Evolutionary conservation across 352 stramenopile genomes (phyloP), one percentile per base, ranked within the genome.

Genomic region (Globisporangium orthogonon): DNA sequence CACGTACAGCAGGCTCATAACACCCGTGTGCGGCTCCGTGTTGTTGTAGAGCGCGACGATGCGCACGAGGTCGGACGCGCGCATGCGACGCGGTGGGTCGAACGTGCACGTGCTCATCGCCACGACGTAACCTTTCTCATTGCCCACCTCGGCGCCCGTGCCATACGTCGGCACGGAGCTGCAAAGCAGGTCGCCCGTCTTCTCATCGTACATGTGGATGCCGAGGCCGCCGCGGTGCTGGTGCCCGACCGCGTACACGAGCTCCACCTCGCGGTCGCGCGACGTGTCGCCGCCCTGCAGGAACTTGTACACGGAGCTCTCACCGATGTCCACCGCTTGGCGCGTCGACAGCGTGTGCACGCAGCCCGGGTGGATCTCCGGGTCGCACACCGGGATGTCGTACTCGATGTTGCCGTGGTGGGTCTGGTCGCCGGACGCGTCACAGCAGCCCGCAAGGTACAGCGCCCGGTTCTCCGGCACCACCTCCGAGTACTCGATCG

Each of bases 41-140:
- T 87, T 90, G 76, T 92, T 90, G 70, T 89, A 92, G 15, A 89
- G 70, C 18, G 82, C 73, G 4, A 92, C 79, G 56, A 92, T 62
- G 51, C 82, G 79, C 61, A 90, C 71, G 48, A 90, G 70, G 53
- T 87, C 76, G 43, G 78, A 83, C 44, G 75, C 76, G 58, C 71
- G 74, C 72, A 89, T 80, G n/a, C 76, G 74, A 30, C 79, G 67
- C 30, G 82, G 82, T 18, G 79, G 79, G 48, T 92, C 61, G 50
- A 92, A 90, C 33, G 78, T 83, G 65, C 82, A 92, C 30, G 77
- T 85, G 57, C 64, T 85, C 74, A 92, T 92, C 3, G 82, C 58
- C 17, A 84, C 56, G 18, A 92, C 66, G 50, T 92, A 92, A 46
- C 76, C 79, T 28, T 78, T 58, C 61, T 92, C 82, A 44, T 92